Base-by-base conservation (phyloP, 345 rosid genomes). In the Dipteronia sinensis region DNA sequence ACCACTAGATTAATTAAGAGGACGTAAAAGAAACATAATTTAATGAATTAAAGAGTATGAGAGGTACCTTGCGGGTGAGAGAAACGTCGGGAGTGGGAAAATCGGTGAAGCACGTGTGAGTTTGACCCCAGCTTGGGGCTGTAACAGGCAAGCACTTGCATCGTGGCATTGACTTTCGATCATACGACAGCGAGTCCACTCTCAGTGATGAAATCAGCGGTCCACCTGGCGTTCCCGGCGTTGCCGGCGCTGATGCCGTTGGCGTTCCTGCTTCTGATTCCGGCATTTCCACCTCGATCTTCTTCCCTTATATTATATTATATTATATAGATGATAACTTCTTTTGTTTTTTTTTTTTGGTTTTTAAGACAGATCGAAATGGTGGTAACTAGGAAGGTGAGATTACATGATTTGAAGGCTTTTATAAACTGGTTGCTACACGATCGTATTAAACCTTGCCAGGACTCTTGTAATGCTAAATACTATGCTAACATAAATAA, bases 141-240 rank as follows among this genome's bases (percentile, higher is more conserved):
- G 78, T 89, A 8, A 59, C 64, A 59, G 99, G 98, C 80, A 96
- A 84, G 86, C 99, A 96, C 89, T 92, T 92, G 88, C 95, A 92
- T 68, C 93, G 84, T 25, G 94, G 87, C 91, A 86, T 87, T 74
- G 93, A 86, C 91, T 96, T 91, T 71, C 99, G 86, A 78, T 94
- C 99, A 47, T 92, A 96, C 0, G 99, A 94, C 84, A 96, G 76
- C 15, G 99, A 96, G 68, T 96, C 99, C 64, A 91, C 89, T 81
- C 97, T 87, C 91, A 80, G 47, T 65, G 89, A 80, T 27, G 97
- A 71, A 64, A 96, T 88, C 83, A 96, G 81, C 31, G 99, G 97
- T 34, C 97, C 96, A 69, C 98, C 98, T 17, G 98, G 97, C 15
- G 97, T 93, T 67, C 97, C 98, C 56, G 97, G 97, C 4, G 99